Conservation (phyloP, 176 grass and related monocot genomes). For the Oryza australiensis region DNA sequence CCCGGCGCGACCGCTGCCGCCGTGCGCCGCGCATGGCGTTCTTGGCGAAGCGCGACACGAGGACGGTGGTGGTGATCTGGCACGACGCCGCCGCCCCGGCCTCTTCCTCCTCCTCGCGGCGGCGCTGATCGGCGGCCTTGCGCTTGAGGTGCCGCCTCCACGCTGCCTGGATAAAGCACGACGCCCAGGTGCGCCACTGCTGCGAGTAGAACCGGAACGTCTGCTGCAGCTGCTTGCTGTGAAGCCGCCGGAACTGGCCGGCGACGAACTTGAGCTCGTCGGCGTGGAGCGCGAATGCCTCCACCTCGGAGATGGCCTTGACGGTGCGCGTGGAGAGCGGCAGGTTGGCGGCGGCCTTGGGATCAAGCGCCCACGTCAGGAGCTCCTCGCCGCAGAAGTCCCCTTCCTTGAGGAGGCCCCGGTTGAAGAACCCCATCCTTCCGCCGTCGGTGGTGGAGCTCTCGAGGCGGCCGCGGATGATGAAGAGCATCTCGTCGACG, state of each 20-base stretch:
- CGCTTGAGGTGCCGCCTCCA: slow-evolving; percentile 61
- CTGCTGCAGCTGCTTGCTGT: slow-evolving; percentile 86
- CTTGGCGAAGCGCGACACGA: slow-evolving; percentile 61
- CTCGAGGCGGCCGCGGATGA: slow-evolving; percentile 58
- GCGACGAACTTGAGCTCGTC: slow-evolving; percentile 84
- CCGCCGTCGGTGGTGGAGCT: slow-evolving; percentile 75
- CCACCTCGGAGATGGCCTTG: slow-evolving; percentile 58
- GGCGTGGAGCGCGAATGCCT: slow-evolving; percentile 66
- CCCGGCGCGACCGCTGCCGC: slow-evolving; percentile 21
- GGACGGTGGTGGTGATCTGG: slow-evolving; percentile 46
- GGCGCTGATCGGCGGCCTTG: slow-evolving; percentile 41
- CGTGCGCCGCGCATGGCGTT: slow-evolving; percentile 61
- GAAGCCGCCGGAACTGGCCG: slow-evolving; percentile 57
- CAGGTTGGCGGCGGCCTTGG: slow-evolving; percentile 61
- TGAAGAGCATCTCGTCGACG: slow-evolving; percentile 83
- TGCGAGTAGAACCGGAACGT: slow-evolving; percentile 86
- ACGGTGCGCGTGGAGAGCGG: slow-evolving; percentile 63
- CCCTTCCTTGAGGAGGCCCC: slow-evolving; percentile 50
- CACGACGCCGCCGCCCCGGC: background rate
- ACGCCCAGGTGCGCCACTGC: slow-evolving; percentile 79
- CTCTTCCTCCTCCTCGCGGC: slow-evolving; percentile 45
- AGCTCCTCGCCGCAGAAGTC: slow-evolving; percentile 82
- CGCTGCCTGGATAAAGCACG: slow-evolving; percentile 66
- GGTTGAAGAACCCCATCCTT: slow-evolving; percentile 57
- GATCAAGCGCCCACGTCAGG: slow-evolving; percentile 69